Base-by-base conservation (phyloP, 257 asterid species). In the Anisodus tanguticus region DNA sequence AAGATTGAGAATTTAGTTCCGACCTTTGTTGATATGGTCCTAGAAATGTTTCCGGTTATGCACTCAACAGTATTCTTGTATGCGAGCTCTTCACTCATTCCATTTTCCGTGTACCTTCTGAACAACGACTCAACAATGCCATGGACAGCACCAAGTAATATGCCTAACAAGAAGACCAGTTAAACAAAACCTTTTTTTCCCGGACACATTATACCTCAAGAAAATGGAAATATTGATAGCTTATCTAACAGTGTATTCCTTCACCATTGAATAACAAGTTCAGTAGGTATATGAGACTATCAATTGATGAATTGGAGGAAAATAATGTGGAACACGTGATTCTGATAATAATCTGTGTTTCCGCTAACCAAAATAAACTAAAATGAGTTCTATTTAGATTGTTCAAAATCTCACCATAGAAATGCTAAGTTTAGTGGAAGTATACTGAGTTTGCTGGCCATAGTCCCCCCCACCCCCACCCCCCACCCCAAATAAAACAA, bases 141-240 rank as follows among this genome's bases (percentile, higher is more conserved):
- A 83, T 94, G 99, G 82, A 95, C 99, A 72, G 97, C 98, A 77
- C 99, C 99, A 72, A 95, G 97, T 87, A 95, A 90, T 88, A 95
- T 95, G 80, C 99, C 99, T 95, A 79, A 11, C 49, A 82, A 72
- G 82, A 62, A 85, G 83, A 82, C 9, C 45, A 41, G 22, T 15
- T 12, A 39, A 39, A 15, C 13, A 39, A 2, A 68, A 16, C 10
- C 26, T 16, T 69, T 68, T 69, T 26, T 39, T 8, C 3, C 3
- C n/a, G 10, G 54, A 69, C 13, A 7, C 64, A 3, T 26, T 76
- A 11, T 51, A 51, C 47, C 47, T 53, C 47, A 51, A 76, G 81
- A 26, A 74, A 6, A 76, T 76, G 63, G 63, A 51, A 51, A 51
- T 49, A 49, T 51, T 51, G 15, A 76, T 76, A 13, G 47, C 81